Evolutionary conservation across 768 basidiomycete genomes (phyloP), one percentile per base, ranked within the genome.

Genomic region (Tubosaeta sp.): DNA sequence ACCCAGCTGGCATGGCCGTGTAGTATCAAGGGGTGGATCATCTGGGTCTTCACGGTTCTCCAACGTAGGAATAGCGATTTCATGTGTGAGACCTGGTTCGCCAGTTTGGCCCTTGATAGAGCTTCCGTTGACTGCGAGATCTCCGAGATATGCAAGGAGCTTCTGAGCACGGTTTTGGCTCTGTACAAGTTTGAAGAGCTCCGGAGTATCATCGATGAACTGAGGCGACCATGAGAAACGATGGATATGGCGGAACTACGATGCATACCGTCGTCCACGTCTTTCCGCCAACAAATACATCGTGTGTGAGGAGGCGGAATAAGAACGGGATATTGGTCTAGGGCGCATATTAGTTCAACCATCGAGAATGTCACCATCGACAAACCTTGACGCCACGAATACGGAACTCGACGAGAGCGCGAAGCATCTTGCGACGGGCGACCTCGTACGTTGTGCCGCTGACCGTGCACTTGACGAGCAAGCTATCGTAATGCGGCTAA

Each of bases 121-220:
- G 64, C 90, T 94, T 47, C 96, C 96, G 63, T 99, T 99, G 73
- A 99, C 96, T 45, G 91, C 90, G 38, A 99, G 80, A 68, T 99
- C 96, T 55, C 96, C 96, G 31, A 99, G 86, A 71, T 98, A 99
- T 6, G 93, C 87, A 41, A 99, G 79, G 48, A 99, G 74, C 70
- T 98, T 98, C 72, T 97, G 94, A 4, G 96, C 96, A 72, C 96
- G 90, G 73, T 99, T 99, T 72, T 94, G 94, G 60, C 87, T 93
- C 63, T 92, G 89, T 7, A 99, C 94, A 49, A 99, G 83, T 71
- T 94, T 96, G 85, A 98, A 99, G 56, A 99, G 83, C 65, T 97
- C 94, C n/a, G 93, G 94, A 1, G 95, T 97, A 71, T 99, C 96
- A 64, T 99, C 96, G 71, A 99, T 98, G 78, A 99, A 98, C 90